Conservation (phyloP, 2,329 filamentous ascomycete genomes). For the Fusarium sp. region DNA sequence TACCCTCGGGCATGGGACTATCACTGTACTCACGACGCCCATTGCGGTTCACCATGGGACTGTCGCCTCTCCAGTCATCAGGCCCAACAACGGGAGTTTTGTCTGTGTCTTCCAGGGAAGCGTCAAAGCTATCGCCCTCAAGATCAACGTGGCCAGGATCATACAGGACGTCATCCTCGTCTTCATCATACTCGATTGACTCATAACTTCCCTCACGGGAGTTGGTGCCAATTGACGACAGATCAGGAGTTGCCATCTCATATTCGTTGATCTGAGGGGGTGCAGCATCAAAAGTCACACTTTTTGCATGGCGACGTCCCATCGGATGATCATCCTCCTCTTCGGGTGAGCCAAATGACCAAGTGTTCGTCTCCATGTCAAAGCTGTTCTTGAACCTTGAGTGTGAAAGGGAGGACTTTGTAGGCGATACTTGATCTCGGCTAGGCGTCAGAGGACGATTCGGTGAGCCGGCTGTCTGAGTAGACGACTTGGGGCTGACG, state of each 20-base stretch:
- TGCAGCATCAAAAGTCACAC: slow-evolving; percentile 94
- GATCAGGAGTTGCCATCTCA: slow-evolving; percentile 95
- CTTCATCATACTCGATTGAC: slow-evolving; percentile 79
- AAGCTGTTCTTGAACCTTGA: slow-evolving; percentile 73
- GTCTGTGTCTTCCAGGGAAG: slow-evolving; percentile 91
- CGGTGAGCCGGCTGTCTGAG: slow-evolving; percentile 47
- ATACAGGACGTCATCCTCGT: slow-evolving; percentile 66
- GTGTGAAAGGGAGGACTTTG: slow-evolving; percentile 86
- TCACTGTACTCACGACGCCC: slow-evolving; percentile 64
- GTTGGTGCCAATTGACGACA: slow-evolving; percentile 89
- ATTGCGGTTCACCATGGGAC: slow-evolving; percentile 53
- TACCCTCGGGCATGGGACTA: slow-evolving; percentile 71
- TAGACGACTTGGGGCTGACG: slow-evolving; percentile 61
- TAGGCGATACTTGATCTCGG: slow-evolving; percentile 79
- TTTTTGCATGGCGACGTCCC: slow-evolving; percentile 87
- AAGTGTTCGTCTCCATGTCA: slow-evolving; percentile 73
- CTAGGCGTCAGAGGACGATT: slow-evolving; percentile 61
- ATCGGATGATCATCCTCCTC: slow-evolving; percentile 68
- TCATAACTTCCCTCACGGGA: slow-evolving; percentile 95
- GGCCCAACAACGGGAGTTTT: slow-evolving; percentile 98
- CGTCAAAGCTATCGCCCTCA: slow-evolving; percentile 91
- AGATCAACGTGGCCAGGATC: slow-evolving; percentile 62
- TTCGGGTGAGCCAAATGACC: slow-evolving; percentile 71
- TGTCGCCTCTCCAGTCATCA: slow-evolving; percentile 89
- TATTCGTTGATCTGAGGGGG: slow-evolving; percentile 97